Base-by-base conservation (phyloP, 2,329 filamentous ascomycete species). In the Aureobasidium melanogenum region DNA sequence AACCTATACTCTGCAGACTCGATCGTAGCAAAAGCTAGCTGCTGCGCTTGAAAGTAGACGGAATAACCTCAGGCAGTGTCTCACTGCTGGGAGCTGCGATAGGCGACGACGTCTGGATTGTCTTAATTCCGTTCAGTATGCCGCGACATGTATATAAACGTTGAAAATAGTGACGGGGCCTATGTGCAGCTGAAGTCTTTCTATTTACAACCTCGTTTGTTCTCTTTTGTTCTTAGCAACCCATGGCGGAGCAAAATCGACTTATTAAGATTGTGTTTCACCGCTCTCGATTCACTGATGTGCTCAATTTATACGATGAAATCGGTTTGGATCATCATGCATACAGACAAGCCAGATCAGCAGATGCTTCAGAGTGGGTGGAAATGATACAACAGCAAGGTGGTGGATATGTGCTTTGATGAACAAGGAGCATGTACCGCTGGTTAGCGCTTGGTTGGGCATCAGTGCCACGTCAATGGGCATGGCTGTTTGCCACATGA, bases 371-470 rank as follows among this genome's bases (percentile, higher is more conserved):
- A 32, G 15, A n/a, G 46, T 34, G 19, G 41, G 41, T 57, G 43
- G 46, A 46, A 17, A 57, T 36, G 41, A 36, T 38, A 36, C 32
- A 38, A 26, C 54, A 38, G 38, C 22, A 30, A 26, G 17, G 17
- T 30, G 28, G 26, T 57, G 54, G 17, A 28, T 19, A 46, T 46
- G 28, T 46, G 39, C 14, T 57, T 57, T 47, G 54, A 47, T 46
- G 41, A 47, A 38, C 30, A 17, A 22, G 54, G 17, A 46, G 54
- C 41, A 47, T 30, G 28, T 30, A 30, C 28, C 19, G 54, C 38
- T 9, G 19, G n/a, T 47, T 57, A 57, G 54, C 54, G 54, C 19
- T 38, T 8, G 54, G 54, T 47, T 57, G 54, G 54, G 54, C 54
- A 30, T 19, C 54, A 57, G 28, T 32, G 12, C 47, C 41, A 47